Conservation (phyloP, 2,329 filamentous ascomycete genomes). For the Ceratocystis colombiana region DNA sequence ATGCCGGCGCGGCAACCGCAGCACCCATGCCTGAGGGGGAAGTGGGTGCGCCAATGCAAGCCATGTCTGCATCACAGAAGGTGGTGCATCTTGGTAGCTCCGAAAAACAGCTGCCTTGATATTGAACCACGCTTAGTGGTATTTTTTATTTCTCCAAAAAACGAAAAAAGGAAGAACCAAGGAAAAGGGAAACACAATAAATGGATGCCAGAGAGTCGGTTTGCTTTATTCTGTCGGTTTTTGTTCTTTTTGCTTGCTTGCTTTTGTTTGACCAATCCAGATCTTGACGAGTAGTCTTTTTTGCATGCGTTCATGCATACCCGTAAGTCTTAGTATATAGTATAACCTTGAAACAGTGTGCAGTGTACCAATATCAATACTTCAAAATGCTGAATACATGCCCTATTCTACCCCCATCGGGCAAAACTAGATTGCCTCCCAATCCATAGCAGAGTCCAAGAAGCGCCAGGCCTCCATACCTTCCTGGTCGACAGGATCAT, state of each 20-base stretch:
- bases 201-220: no score
- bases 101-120: constrained; percentile 22
- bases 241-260: not conserved
- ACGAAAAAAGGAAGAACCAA: not conserved
- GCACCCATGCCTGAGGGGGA: constrained; percentile 27
- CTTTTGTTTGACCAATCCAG: not conserved
- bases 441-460: constrained; percentile 52
- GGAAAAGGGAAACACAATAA: no score
- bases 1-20: constrained; percentile 43
- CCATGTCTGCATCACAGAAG: constrained; percentile 23
- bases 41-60: constrained; percentile 22
- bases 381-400: not conserved
- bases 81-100: constrained; percentile 23
- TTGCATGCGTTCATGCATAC: not conserved
- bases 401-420: not conserved
- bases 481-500: constrained; percentile 27
- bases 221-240: no score
- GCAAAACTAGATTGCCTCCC: constrained; percentile 35
- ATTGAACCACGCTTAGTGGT: not conserved
- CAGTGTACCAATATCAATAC: not conserved
- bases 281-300: not conserved
- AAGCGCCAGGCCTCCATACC: constrained; percentile 40
- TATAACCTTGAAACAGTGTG: no score
- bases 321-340: not conserved
- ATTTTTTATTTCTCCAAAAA: not conserved